These are phyloP conservation scores for Parastagonospora nodorum DNA, from an alignment of 2,329 filamentous ascomycete species.

Conservation along the genomic window DNA sequence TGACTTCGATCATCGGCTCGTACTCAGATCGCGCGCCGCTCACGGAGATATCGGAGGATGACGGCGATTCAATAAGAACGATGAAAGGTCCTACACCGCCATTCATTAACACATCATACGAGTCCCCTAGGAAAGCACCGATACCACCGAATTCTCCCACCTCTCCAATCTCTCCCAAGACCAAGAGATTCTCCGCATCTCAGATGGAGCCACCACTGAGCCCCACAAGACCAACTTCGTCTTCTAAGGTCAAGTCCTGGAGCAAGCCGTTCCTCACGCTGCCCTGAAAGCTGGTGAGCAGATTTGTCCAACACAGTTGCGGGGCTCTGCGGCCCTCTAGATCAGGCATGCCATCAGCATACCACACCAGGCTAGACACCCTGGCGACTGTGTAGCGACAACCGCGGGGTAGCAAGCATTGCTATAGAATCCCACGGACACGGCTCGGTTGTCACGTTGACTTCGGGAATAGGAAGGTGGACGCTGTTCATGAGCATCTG, in stretches of 20 bases:
- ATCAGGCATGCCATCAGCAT: slow-evolving; percentile 13
- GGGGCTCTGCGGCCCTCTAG: background rate
- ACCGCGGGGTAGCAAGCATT: slow-evolving; percentile 5
- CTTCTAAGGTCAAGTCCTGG: slow-evolving; percentile 33
- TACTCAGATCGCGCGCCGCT: slow-evolving; percentile 38
- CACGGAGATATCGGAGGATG: slow-evolving; percentile 38
- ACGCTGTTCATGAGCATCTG: background rate
- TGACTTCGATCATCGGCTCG: slow-evolving; percentile 38
- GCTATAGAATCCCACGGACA: background rate
- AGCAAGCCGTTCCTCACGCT: slow-evolving; percentile 38
- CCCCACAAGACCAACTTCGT: slow-evolving; percentile 17
- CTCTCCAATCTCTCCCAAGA: slow-evolving; percentile 17
- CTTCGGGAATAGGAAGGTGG: slow-evolving; percentile 9
- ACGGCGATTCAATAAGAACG: slow-evolving; percentile 34
- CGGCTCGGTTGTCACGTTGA: slow-evolving; percentile 4
- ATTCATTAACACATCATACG: slow-evolving; percentile 19
- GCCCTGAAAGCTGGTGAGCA: slow-evolving; percentile 22
- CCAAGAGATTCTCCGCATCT: slow-evolving; percentile 9
- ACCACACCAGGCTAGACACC: slow-evolving; percentile 6
- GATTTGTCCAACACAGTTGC: background rate
- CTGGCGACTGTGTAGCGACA: background rate
- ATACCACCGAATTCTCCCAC: slow-evolving; percentile 21
- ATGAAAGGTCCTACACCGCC: slow-evolving; percentile 19
- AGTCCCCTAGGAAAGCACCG: slow-evolving; percentile 19
- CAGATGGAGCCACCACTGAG: slow-evolving; percentile 17